Base-by-base conservation (phyloP, 208 protist species). In the Acanthamoeba royreba region DNA sequence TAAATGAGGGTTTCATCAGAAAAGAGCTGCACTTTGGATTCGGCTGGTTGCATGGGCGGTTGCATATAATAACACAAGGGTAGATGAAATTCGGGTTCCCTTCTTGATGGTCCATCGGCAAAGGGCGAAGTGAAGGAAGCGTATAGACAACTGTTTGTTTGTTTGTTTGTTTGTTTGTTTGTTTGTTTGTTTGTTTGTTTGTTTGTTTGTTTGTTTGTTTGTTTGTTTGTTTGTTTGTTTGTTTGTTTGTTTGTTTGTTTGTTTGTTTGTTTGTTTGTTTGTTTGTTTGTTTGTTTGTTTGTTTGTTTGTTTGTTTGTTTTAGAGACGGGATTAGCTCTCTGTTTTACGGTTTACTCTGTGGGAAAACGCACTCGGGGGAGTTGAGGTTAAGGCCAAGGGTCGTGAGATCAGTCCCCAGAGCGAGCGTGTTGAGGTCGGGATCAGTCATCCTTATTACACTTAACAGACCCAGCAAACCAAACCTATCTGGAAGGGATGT, bases 1-100 rank as follows among this genome's bases (percentile, higher is more conserved):
- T 99, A 99, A 77, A 99, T 99, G 25, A 99, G 97, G 22, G 98
- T 99, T 28, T 99, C 98, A 40, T 99, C 96, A 0, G 93, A 93
- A 89, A 96, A 97, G 9, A 95, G 42, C 46, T 46, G 47, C 38
- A 97, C 93, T 77, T 97, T 97, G 9, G 55, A 83, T 13, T 89
- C 47, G 77, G 96, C 95, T 28, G 95, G 93, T 9, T 93, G 85
- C 33, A 96, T 72, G 38, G 93, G 55, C 28, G 92, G 74, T 43
- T 95, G 96, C 49, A 95, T 95, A 79, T 95, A 97, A 53, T 98
- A 98, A 74, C 96, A 98, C 15, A 94, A 38, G 5, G 97, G 98
- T 13, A 98, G 49, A 35, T 94, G 95, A 91, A 95, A 98, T 55
- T 98, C 98, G 9, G 97, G 96, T 49, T 98, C 94, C 43, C 94